Base-by-base conservation (phyloP, 768 basidiomycete species). In the Trametes coccinea region DNA sequence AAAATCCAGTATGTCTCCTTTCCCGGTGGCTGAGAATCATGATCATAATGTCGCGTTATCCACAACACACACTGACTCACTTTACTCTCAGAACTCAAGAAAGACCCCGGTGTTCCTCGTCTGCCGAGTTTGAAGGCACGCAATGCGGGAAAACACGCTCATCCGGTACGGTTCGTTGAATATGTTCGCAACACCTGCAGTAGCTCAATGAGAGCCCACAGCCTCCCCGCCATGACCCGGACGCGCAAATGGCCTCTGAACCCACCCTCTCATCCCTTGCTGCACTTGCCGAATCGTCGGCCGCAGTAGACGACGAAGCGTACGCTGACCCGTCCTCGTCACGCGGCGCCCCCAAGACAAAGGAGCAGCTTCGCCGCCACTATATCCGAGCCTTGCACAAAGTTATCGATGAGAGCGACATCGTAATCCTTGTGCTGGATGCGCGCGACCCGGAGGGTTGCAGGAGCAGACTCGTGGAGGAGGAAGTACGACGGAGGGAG, bases 361-460 rank as follows among this genome's bases (percentile, higher is more conserved):
- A 82, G 65, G 87, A 90, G 66, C 89, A 91, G 64, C 71, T 86
- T 30, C 84, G 88, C 33, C 81, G 83, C 56, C 82, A 92, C 67
- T 92, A 93, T 69, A 77, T 95, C 49, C 85, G 90, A 41, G 81
- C 89, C 1, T 75, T 98, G 27, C 87, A 93, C 75, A 94, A 92
- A 76, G 96, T 99, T 47, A 89, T 98, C 61, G 95, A 97, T 65
- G 82, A 95, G 69, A 89, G 90, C 65, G 95, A 98, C 71, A 90
- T 99, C 34, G 76, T 98, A 53, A 80, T 98, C 47, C 88, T 91
- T 39, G 92, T 93, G 0, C 80, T 98, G 14, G 97, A 98, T 75
- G 95, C 95, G 0, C 80, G 96, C 43, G 96, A 98, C 78, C 96
- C 97, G 2, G 90, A 96, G 60, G 95, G 96, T 0, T 95, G 93